Conservation (phyloP, 2,329 filamentous ascomycete species). For the Nannizziopsis arthrosporioides region DNA sequence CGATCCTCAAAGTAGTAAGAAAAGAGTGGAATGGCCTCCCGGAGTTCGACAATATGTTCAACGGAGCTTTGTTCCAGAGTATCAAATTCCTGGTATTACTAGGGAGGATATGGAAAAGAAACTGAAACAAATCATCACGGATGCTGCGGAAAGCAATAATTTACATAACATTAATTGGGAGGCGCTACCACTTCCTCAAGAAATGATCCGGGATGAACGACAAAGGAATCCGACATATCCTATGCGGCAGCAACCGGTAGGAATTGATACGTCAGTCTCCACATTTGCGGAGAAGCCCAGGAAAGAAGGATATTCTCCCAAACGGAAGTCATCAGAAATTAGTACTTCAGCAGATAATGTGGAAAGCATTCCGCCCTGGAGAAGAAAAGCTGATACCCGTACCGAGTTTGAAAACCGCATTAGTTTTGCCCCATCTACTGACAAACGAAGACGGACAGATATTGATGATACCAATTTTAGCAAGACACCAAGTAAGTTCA, state of each 20-base stretch:
- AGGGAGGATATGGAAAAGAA: constrained; percentile 68
- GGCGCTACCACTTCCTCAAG: constrained; percentile 68
- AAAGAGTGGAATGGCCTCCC: constrained; percentile 56
- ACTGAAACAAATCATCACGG: constrained; percentile 73
- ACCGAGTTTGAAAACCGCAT: constrained; percentile 61
- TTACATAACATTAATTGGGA: constrained; percentile 74
- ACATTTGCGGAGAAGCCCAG: constrained; percentile 1
- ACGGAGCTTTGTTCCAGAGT: constrained; percentile 68
- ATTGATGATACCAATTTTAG: constrained; percentile 26
- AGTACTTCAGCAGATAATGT: constrained; percentile 43
- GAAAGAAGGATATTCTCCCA: constrained; percentile 30
- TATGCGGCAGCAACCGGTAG: constrained; percentile 24
- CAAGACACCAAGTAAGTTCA: constrained; percentile 70
- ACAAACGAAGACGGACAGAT: constrained; percentile 41
- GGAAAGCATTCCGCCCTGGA: constrained; percentile 56
- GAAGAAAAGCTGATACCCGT: constrained; percentile 51
- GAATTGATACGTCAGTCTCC: constrained; percentile 26
- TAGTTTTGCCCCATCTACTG: constrained; percentile 47
- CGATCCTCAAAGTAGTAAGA: constrained; percentile 1
- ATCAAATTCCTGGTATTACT: constrained; percentile 51
- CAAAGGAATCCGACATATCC: constrained; percentile 34
- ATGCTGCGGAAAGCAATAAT: constrained; percentile 60
- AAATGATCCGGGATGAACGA: constrained; percentile 64
- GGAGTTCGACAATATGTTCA: constrained; percentile 82
- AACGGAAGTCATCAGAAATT: constrained; percentile 66